phyloP scores from a whole-genome alignment of 1,284 basidiomycete species.

The Pyrrhoderma noxium region DNA sequence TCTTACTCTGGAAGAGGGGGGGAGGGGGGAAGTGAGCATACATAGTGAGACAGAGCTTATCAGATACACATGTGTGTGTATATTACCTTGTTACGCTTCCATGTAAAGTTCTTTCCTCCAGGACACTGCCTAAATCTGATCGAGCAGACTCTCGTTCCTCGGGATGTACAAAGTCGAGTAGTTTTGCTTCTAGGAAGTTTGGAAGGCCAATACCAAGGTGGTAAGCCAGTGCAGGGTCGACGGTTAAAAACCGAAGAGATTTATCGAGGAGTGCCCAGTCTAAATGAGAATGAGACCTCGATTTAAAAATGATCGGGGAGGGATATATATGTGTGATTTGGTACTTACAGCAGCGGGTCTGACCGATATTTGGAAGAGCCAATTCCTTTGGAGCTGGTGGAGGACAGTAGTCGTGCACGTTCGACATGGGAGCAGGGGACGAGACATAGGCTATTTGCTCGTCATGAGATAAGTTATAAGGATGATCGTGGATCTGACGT shows the following conservation, averaged over 20 bases:
- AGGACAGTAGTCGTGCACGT: too few species aligned
- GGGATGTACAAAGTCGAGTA: conserved; percentile 86
- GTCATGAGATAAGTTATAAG: too few species aligned
- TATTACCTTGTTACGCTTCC: conserved; percentile 85
- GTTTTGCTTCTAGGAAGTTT: conserved; percentile 63
- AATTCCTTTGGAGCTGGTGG: neutral
- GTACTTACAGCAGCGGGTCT: conserved; percentile 67
- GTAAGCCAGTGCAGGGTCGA: conserved; percentile 76
- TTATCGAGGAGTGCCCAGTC: conserved; percentile 70
- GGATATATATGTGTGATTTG: conserved; percentile 18
- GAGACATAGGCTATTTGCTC: too few species aligned
- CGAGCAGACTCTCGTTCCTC: conserved; percentile 78
- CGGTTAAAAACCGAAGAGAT: conserved; percentile 78
- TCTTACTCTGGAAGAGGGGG: conserved; percentile 49
- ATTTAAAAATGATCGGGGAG: conserved; percentile 18
- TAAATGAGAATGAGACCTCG: conserved; percentile 22
- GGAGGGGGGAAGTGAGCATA: conserved; percentile 18
- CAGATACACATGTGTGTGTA: conserved; percentile 17
- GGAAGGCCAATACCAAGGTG: conserved; percentile 73
- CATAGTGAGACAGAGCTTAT: too few species aligned
- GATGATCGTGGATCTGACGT: too few species aligned
- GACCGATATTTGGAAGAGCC: conserved; percentile 46
- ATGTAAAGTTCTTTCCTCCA: conserved; percentile 76
- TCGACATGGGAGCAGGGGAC: too few species aligned
- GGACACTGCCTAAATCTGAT: conserved; percentile 70